Base-by-base conservation (phyloP, 306 rosid genomes). In the Cicer yamashitae region DNA sequence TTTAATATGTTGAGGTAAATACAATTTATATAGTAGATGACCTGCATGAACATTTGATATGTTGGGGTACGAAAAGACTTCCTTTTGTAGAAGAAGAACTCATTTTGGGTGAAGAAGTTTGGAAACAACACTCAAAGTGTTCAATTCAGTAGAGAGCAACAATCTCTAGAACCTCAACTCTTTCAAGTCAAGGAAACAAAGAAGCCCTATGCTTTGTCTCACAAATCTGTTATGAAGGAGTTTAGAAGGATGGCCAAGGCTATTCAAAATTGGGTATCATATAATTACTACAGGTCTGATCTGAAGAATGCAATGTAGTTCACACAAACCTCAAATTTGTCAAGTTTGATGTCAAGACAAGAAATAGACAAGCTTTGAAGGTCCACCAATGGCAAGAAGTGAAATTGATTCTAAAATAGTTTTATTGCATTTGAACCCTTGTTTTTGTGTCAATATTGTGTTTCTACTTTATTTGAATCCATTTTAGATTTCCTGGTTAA, bases 341-440 rank as follows among this genome's bases (percentile, higher is more conserved):
- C 25, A 94, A 94, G 87, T 94, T 96, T n/a, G 98, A 97, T 67
- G 91, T 60, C 25, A 93, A 91, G 96, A 93, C 91, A 89, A 93
- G 88, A 89, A 93, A 89, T 77, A 93, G 97, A 71, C 96, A 89
- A 62, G 91, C 88, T 1, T 62, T 79, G 78, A 89, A 61, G 82
- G 52, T 71, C 74, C 69, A 0, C 25, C 25, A 22, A 22, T 71
- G 85, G 87, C 53, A 81, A 73, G 72, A 82, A 78, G 70, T 73
- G 75, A 80, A 53, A 70, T 43, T 46, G 44, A 77, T 62, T 45
- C 34, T 13, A 10, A 12, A 72, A 66, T 57, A 39, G 25, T 67
- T 50, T 43, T 14, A 10, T 46, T 43, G 76, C 75, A 59, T 34
- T 71, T 73, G 17, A 50, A 11, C 17, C 43, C 7, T 15, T 48